phyloP scores from a whole-genome alignment of 768 basidiomycete genomes.

The Rhodotorula graminis region DNA sequence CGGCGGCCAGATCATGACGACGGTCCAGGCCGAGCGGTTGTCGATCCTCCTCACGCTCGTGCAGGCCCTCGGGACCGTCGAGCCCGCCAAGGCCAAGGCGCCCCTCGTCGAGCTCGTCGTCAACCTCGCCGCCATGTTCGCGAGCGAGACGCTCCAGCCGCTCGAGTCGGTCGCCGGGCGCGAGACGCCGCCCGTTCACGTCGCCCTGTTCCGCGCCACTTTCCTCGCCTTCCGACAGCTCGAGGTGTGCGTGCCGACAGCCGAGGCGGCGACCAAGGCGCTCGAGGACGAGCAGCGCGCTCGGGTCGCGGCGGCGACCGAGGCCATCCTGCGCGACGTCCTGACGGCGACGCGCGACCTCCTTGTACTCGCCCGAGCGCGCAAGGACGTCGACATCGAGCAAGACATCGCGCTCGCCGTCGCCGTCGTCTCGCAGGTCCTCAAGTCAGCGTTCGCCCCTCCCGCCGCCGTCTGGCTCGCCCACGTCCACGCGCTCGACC shows the following conservation, averaged over 20 bases:
- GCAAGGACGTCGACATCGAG: slow-evolving; percentile 59
- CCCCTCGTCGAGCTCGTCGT: slow-evolving; percentile 59
- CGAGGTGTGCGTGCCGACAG: slow-evolving; percentile 53
- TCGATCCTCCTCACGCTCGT: slow-evolving; percentile 68
- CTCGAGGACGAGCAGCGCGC: slow-evolving; percentile 56
- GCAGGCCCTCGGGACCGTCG: slow-evolving; percentile 69
- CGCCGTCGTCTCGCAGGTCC: slow-evolving; percentile 77
- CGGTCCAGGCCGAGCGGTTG: slow-evolving; percentile 70
- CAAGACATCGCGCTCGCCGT: slow-evolving; percentile 75
- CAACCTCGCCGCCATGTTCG: slow-evolving; percentile 61
- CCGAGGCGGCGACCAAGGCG: slow-evolving; percentile 45
- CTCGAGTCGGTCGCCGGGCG: slow-evolving; percentile 65
- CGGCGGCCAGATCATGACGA: slow-evolving; percentile 76
- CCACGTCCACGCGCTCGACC: slow-evolving; percentile 71
- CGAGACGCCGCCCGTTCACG: slow-evolving; percentile 67
- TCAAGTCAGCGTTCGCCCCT: slow-evolving; percentile 60
- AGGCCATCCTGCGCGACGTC: slow-evolving; percentile 52
- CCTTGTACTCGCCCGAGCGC: slow-evolving; percentile 57
- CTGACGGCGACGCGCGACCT: slow-evolving; percentile 62
- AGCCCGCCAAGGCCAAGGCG: slow-evolving; percentile 30
- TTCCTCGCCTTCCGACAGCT: slow-evolving; percentile 70
- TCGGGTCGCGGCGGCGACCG: slow-evolving; percentile 45
- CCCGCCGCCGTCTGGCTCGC: slow-evolving; percentile 74
- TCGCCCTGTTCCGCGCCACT: slow-evolving; percentile 68
- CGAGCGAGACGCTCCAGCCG: slow-evolving; percentile 70